Conservation (phyloP, 768 basidiomycete genomes). For the Serpula lacrymans region DNA sequence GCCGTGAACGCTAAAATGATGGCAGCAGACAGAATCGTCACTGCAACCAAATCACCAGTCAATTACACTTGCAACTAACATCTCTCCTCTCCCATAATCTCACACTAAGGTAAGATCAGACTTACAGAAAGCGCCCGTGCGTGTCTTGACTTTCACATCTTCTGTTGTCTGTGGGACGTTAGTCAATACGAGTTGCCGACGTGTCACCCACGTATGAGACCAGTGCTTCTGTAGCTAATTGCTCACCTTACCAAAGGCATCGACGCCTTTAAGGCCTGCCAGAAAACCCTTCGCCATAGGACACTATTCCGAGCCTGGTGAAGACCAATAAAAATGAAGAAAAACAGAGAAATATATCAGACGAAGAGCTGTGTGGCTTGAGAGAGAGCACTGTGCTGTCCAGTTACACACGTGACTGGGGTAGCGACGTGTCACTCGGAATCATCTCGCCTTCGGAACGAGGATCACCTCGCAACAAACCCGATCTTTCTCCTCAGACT, state of each 20-base stretch:
- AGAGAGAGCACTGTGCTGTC: not conserved
- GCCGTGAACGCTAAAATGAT: conserved; percentile 90
- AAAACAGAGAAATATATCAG: conserved; percentile 9
- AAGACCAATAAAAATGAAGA: conserved; percentile 9
- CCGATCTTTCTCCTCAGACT: conserved; percentile 1
- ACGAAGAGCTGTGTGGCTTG: conserved; percentile 1
- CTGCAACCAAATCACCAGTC: conserved; percentile 37
- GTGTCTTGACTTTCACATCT: conserved; percentile 98
- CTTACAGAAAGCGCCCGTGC: conserved; percentile 87
- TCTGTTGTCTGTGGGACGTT: conserved; percentile 76
- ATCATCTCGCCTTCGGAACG: not conserved
- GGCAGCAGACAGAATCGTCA: conserved; percentile 87
- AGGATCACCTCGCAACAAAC: not conserved
- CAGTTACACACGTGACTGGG: conserved; percentile 23
- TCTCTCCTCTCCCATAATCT: conserved; percentile 4
- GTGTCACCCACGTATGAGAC: not conserved
- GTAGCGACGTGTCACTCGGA: conserved; percentile 21
- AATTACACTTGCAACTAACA: conserved; percentile 4
- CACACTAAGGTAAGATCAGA: conserved; percentile 8
- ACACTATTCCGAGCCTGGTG: conserved; percentile 17
- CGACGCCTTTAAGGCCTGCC: conserved; percentile 80
- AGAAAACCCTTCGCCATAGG: conserved; percentile 79
- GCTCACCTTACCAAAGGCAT: conserved; percentile 97
- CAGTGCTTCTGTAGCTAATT: conserved; percentile 6
- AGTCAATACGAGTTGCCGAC: conserved; percentile 4